These are phyloP conservation scores for Ophiostoma quercus DNA, from an alignment of 2,329 filamentous ascomycete genomes.

Conservation along the genomic window DNA sequence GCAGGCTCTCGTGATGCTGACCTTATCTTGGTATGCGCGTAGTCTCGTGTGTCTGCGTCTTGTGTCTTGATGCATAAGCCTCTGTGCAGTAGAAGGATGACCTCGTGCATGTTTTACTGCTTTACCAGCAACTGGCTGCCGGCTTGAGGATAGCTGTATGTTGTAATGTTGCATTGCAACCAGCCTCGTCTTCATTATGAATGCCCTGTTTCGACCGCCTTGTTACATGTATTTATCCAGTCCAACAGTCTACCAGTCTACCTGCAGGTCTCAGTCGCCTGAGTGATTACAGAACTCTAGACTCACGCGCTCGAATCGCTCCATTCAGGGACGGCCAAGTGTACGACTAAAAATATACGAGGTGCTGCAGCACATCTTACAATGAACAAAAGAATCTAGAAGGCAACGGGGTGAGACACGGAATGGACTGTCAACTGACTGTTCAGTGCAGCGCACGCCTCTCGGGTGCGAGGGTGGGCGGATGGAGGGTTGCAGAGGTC, in stretches of 20 bases:
- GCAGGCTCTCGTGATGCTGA: neutral
- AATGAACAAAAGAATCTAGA: neutral
- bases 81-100: neutral
- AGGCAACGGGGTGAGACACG: neutral
- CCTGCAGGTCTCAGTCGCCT: neutral
- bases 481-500: neutral
- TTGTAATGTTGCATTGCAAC: neutral
- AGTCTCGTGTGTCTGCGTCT: neutral
- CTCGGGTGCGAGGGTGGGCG: neutral
- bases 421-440: constrained; percentile 13
- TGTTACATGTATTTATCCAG: neutral
- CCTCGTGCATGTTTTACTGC: neutral
- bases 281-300: neutral
- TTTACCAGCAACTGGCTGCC: neutral
- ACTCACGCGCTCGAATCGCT: neutral
- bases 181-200: neutral
- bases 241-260: neutral
- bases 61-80: neutral
- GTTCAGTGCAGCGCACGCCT: neutral
- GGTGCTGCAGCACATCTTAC: neutral
- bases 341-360: neutral
- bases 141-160: neutral
- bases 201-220: neutral
- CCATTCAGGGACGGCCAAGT: constrained; percentile 13
- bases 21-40: no score